Conservation (phyloP, 1,139 yeast genomes). For the Pichia sp. region DNA sequence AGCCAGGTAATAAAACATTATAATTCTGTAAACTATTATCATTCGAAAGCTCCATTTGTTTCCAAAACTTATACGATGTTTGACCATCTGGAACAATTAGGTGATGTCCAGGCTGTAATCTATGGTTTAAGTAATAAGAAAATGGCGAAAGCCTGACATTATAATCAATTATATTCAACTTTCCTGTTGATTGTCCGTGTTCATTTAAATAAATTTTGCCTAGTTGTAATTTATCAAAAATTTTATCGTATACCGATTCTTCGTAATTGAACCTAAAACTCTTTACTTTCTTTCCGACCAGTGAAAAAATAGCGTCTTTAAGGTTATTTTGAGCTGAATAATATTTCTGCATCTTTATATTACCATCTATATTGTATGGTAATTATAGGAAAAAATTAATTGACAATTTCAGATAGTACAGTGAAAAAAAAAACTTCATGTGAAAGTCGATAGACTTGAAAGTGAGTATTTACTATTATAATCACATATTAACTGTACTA, state of each 20-base stretch:
- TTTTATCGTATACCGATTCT: constrained; percentile 11
- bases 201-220: constrained; percentile 35
- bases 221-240: constrained; percentile 41
- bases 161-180: constrained; percentile 57
- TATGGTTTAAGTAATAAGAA: constrained; percentile 49
- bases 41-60: constrained; percentile 30
- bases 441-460: too few relatives aligned
- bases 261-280: constrained; percentile 14
- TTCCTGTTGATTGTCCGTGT: constrained; percentile 11
- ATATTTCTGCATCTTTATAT: constrained; percentile 13
- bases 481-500: too few relatives aligned
- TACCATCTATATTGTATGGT: background rate
- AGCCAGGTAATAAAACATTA: constrained; percentile 5
- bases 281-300: constrained; percentile 10
- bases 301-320: constrained; percentile 5
- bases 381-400: background rate
- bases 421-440: too few relatives aligned
- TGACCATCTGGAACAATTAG: constrained; percentile 43
- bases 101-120: constrained; percentile 54
- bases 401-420: background rate
- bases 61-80: constrained; percentile 37
- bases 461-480: too few relatives aligned
- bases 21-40: constrained; percentile 18
- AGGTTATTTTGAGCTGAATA: constrained; percentile 10
- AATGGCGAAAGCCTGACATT: constrained; percentile 53